A percentile compares a stretch with the other conserved stretches of the same genome.
Conservation (phyloP, 2,329 filamentous ascomycete genomes). For the Sporothrix curviconia region DNA sequence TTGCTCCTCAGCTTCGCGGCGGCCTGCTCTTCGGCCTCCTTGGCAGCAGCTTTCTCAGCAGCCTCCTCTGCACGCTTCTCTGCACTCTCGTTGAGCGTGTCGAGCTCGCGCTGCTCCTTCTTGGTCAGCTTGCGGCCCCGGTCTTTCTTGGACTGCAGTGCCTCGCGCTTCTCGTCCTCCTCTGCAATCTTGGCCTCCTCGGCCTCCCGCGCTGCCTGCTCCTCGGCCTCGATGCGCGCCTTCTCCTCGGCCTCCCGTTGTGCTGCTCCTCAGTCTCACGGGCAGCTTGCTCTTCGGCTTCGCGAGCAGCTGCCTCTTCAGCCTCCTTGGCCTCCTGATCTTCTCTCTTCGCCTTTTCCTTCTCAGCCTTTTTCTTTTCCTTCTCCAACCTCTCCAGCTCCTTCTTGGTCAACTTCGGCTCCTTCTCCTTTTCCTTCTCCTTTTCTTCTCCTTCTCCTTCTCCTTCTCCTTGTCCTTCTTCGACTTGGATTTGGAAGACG, state of each 20-base stretch:
- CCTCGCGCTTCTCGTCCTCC: slow-evolving; percentile 31
- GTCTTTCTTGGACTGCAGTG: slow-evolving; percentile 26
- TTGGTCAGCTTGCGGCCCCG: slow-evolving; percentile 25
- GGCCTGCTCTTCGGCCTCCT: slow-evolving; percentile 34
- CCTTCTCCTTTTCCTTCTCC: slow-evolving; percentile 32
- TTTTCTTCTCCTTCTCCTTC: slow-evolving; percentile 24
- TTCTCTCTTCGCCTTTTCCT: slow-evolving; percentile 40
- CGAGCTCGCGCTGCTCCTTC: slow-evolving; percentile 28
- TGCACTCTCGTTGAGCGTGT: slow-evolving; percentile 30
- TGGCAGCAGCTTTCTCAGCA: slow-evolving; percentile 22
- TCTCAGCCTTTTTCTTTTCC: slow-evolving; percentile 30
- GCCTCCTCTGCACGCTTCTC: slow-evolving; percentile 27
- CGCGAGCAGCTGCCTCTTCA: slow-evolving; percentile 21
- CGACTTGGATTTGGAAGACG: slow-evolving; percentile 34
- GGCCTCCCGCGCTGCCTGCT: slow-evolving; percentile 25
- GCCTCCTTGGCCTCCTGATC: slow-evolving; percentile 24
- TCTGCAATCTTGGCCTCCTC: slow-evolving; percentile 33
- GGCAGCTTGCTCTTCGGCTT: slow-evolving; percentile 28
- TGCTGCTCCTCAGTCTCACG: slow-evolving; percentile 35
- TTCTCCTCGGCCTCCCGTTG: slow-evolving; percentile 35
- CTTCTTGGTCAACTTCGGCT: slow-evolving; percentile 42
- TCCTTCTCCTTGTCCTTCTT: slow-evolving; percentile 33
- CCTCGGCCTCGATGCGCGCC: slow-evolving; percentile 21
- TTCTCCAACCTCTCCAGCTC: slow-evolving; percentile 46
- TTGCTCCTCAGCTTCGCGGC: slow-evolving; percentile 28